phyloP scores from a whole-genome alignment of 768 basidiomycete species.

The Paxillus ammoniavirescens region DNA sequence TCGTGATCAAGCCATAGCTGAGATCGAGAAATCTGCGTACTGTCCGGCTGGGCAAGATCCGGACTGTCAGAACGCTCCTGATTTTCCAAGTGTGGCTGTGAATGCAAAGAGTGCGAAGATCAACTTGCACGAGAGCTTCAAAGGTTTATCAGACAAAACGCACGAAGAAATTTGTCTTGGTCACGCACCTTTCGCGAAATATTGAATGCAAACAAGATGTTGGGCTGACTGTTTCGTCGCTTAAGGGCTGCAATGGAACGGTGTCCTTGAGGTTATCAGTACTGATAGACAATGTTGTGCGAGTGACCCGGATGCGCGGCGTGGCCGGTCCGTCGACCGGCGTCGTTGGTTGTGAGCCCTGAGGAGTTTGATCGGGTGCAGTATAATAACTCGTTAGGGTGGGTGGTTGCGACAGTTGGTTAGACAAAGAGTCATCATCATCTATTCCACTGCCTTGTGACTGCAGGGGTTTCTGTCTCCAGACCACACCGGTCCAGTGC shows the following conservation, averaged over 20 bases:
- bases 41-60: no score
- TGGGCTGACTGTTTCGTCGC: conserved; percentile 1
- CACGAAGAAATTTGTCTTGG: neutral
- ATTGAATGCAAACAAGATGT: conserved; percentile 4
- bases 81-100: neutral
- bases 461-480: no score
- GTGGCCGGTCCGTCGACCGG: neutral
- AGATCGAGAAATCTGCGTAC: no score
- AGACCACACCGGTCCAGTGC: no score
- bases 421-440: no score
- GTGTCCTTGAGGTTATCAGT: no score
- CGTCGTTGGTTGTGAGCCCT: neutral
- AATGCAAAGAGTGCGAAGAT: conserved; percentile 10
- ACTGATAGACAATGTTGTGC: neutral
- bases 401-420: no score
- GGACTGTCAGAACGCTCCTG: no score
- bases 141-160: neutral
- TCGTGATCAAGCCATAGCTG: no score
- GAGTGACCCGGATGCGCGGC: neutral
- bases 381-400: no score
- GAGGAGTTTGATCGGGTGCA: no score
- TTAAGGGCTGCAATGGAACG: neutral
- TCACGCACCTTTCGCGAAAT: conserved; percentile 8
- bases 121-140: conserved; percentile 11
- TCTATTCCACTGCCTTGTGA: no score